Conservation (phyloP, 177 flowering plant genomes). For the Vitis hybrid region DNA sequence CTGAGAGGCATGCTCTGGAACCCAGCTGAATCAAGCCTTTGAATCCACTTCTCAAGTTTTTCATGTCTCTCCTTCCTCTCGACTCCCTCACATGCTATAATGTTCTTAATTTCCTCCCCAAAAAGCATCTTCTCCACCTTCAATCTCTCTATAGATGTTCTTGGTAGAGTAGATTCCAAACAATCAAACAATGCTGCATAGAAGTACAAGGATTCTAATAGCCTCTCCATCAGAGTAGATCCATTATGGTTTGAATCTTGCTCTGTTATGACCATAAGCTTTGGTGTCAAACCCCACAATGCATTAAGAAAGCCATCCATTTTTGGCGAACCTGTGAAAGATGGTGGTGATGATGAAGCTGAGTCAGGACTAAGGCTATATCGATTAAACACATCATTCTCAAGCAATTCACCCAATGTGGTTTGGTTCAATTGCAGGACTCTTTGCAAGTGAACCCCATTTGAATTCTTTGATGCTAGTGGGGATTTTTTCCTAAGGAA, state of each 20-base stretch:
- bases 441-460: constrained; percentile 46
- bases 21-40: constrained; percentile 64
- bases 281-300: constrained; percentile 74
- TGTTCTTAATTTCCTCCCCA: constrained; percentile 89
- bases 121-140: constrained; percentile 85
- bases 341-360: constrained; percentile 58
- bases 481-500: constrained; percentile 33
- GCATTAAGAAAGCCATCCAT: constrained; percentile 68
- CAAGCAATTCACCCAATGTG: constrained; percentile 46
- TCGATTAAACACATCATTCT: constrained; percentile 57
- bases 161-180: constrained; percentile 70
- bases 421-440: constrained; percentile 39
- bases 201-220: constrained; percentile 70
- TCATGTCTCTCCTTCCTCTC: constrained; percentile 90
- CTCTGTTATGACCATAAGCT: constrained; percentile 80
- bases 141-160: constrained; percentile 64
- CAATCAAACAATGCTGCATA: constrained; percentile 92
- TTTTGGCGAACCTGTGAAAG: constrained; percentile 32
- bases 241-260: constrained; percentile 90
- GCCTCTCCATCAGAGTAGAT: constrained; percentile 73
- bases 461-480: constrained; percentile 32
- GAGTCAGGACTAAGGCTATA: constrained; percentile 69
- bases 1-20: constrained; percentile 72
- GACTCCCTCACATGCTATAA: constrained; percentile 77
- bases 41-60: constrained; percentile 82